Base-by-base conservation (phyloP, 75 land plant genomes). In the Adiantum capillusveneris region DNA sequence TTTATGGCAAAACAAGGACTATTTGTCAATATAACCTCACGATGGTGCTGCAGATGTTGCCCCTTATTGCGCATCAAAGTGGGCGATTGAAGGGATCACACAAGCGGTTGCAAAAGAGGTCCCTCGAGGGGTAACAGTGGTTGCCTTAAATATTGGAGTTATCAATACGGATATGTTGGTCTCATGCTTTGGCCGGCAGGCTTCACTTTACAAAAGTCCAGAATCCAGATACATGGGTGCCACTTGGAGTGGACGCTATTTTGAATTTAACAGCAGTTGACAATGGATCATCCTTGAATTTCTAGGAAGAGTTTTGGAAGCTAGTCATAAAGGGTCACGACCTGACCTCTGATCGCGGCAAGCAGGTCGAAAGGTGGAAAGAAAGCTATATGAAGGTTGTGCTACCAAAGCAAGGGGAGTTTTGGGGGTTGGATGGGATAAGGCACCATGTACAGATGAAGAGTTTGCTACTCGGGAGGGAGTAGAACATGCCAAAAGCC, bases 11-110 rank as follows among this genome's bases (percentile, higher is more conserved):
- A 79, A 63, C 76, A 74, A 36, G 91, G 91, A 27, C 65, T 86
- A 39, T 66, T 86, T 51, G 79, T 90, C 39, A 90, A 90, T 62
- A 58, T 90, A 63, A 86, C 96, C 16, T 86, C 96, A 65, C 87
- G 91, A 25, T 90, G 96, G 96, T 91, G 96, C 43, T 72, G 96
- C 58, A 83, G 69, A 86, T 87, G 87, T 87, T 20, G 76, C 82
- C 21, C 88, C 91, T 20, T 87, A 87, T 65, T 87, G 91, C 75
- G 79, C 88, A 24, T 84, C 91, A 59, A 87, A 87, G 68, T 87
- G 88, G 88, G 91, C 88, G 36, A 64, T 87, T 42, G 91, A 87
- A 48, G 91, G 91, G 9, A 51, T 87, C 25, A 63, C 87, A 25
- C 72, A 68, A 30, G 73, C 91, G 17, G 74, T 87, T 34, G 88